Base-by-base conservation (phyloP, 768 basidiomycete genomes). In the Suillus fuscotomentosus region DNA sequence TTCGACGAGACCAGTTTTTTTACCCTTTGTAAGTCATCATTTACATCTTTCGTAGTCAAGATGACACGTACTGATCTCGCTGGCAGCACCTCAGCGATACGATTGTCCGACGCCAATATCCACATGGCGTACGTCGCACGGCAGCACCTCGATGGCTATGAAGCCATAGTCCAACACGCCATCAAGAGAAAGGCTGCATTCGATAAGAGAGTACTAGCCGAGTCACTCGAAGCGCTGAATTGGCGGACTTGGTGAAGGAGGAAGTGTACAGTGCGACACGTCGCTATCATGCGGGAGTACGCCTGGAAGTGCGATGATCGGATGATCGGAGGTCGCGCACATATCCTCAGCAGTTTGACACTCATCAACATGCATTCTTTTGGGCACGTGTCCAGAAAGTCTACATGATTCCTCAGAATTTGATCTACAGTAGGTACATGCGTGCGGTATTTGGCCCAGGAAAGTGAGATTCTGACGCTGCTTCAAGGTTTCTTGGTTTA, bases 281-380 rank as follows among this genome's bases (percentile, higher is more conserved):
- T 96, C 71, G 91, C 81, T 74, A 94, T 89, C 70, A 92, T 80
- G 64, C 84, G 82, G 36, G 89, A 91, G 70, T 90, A 92, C 1
- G 90, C 89, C 90, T 92, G 66, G 14, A 8, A 9, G 3, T 53
- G 42, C 15, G 22, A 47, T 42, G 7, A 60, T 67, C 48, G 69
- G 60, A 3, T 24, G 22, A 34, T 42, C 56, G 59, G 62, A 61
- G 60, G n/a, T 54, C 31, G 6, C 27, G 36, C 11, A 81, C 88
- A 55, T 65, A 96, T 96, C 78, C 86, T 86, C 22, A 99, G 82
- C 39, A 99, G 78, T 75, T 93, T 96, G 34, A 91, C 88, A 70
- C 92, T 95, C 53, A 97, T 99, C 77, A 99, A 79, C 91, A 97
- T 97, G 75, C 95, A 97, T 80, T 97, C 96, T 77, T 97, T 98